These are phyloP conservation scores for Talinum fruticosum DNA, from an alignment of 148 eudicot species.

Conservation along the genomic window DNA sequence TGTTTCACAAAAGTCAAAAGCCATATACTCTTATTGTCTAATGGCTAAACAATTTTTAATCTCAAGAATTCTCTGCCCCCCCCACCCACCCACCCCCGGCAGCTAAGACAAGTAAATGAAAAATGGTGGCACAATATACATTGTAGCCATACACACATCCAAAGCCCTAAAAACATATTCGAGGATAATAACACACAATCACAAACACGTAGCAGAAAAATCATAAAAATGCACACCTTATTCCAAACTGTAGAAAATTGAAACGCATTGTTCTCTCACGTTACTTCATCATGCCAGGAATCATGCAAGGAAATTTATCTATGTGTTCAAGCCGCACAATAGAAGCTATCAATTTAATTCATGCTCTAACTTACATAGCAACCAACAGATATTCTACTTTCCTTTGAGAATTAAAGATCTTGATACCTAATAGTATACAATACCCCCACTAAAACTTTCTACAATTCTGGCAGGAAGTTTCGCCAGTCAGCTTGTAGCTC, in stretches of 20 bases:
- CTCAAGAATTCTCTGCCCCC: too few relatives aligned
- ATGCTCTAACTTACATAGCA: neutral
- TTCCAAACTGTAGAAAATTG: neutral
- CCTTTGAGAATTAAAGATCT: neutral
- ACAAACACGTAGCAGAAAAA: neutral
- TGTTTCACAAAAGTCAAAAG: neutral
- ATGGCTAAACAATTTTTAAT: too few relatives aligned
- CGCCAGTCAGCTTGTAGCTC: slow-evolving; percentile 16
- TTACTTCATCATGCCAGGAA: neutral
- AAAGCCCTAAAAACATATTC: neutral
- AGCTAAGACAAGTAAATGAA: too few relatives aligned
- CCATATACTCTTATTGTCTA: neutral
- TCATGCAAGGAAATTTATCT: too few relatives aligned
- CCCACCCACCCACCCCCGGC: neutral
- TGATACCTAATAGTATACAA: slow-evolving; percentile 30
- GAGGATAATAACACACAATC: neutral
- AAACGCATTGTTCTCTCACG: neutral
- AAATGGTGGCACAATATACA: neutral
- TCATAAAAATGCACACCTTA: neutral
- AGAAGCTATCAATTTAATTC: neutral
- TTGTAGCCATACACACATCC: neutral
- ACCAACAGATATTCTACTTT: neutral
- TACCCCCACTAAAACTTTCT: slow-evolving; percentile 2
- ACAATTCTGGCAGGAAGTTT: slow-evolving; percentile 12
- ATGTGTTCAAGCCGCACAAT: too few relatives aligned